Conservation (phyloP, 768 basidiomycete genomes). For the Rickenella mellea region DNA sequence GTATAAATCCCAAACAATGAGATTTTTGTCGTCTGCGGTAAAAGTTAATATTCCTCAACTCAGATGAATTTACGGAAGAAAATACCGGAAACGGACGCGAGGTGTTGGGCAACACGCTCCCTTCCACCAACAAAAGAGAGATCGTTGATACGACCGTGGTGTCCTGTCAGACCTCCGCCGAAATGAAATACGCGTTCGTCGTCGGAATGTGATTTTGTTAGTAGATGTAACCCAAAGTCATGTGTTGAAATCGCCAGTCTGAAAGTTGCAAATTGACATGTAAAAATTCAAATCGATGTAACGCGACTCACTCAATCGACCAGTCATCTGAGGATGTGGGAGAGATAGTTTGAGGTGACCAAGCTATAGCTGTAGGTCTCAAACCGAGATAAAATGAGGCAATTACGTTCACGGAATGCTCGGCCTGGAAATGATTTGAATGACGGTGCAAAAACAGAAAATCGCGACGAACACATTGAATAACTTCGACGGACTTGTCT, state of each 20-base stretch:
- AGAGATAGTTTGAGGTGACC: slow-evolving; percentile 64
- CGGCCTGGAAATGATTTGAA: slow-evolving; percentile 19
- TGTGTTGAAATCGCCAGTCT: slow-evolving; percentile 62
- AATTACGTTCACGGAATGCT: slow-evolving; percentile 34
- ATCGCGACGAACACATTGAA: slow-evolving; percentile 44
- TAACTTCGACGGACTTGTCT: slow-evolving; percentile 61
- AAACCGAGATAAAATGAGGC: slow-evolving; percentile 70
- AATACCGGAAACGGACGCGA: slow-evolving; percentile 73
- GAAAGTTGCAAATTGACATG: slow-evolving; percentile 6
- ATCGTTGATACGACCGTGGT: slow-evolving; percentile 70
- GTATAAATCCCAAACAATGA: slow-evolving; percentile 82
- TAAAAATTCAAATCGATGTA: neutral
- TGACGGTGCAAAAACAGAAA: slow-evolving; percentile 4
- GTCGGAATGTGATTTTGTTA: slow-evolving; percentile 43
- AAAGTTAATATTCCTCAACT: neutral
- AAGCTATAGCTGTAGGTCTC: slow-evolving; percentile 65
- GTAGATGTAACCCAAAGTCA: slow-evolving; percentile 62
- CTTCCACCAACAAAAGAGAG: slow-evolving; percentile 75
- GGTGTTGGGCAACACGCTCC: slow-evolving; percentile 59
- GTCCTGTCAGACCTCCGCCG: slow-evolving; percentile 73
- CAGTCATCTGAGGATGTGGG: slow-evolving; percentile 57
- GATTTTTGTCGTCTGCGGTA: slow-evolving; percentile 63
- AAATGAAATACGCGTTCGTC: slow-evolving; percentile 56
- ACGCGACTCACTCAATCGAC: slow-evolving; percentile 53
- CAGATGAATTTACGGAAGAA: slow-evolving; percentile 1